Evolutionary conservation across 2,329 filamentous ascomycete species (phyloP), one percentile per base, ranked within the genome.

Genomic region (Aschersonia sp.): DNA sequence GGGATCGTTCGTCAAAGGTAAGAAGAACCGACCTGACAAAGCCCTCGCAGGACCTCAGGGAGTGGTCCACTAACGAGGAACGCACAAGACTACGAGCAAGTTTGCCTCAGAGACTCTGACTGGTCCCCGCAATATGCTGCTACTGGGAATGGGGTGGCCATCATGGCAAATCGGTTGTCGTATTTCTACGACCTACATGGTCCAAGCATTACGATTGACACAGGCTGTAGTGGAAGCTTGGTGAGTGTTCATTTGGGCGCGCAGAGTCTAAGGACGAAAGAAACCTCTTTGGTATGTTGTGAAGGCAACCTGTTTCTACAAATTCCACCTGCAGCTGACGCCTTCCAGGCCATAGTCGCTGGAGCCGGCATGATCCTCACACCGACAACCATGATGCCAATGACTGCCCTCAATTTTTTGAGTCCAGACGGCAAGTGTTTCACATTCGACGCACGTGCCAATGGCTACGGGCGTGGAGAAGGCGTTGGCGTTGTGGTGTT

Each of bases 401-500:
- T 76, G 73, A 73, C 71, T 1, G 71, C 68, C 4, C 58, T 76
- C 20, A 74, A 73, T 51, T 74, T 77, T 46, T 61, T 77, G 1
- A 73, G 72, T 43, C 66, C 71, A 2, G 67, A 72, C 48, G 73
- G 74, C 1, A 73, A 66, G 50, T 71, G 65, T 38, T 71, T 71
- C 50, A 74, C 73, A 4, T 81, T 75, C 55, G 79, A 80, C 53
- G 57, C 65, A n/a, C 67, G 69, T 3, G 80, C 77, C 20, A 74
- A 77, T 50, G 82, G 81, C 1, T 85, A 84, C 55, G 78, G 74
- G 0, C 69, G 80, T 32, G 80, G 79, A 1, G 81, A 85, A 55
- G 81, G 80, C 0, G 66, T 76, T 30, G 77, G 71, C 0, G 68
- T 75, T n/a, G 60, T 84, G 1, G 55, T 83, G 3, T 56, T 84